Conservation (phyloP, 1,139 yeast genomes). For the Meyerozyma guilliermondii region DNA sequence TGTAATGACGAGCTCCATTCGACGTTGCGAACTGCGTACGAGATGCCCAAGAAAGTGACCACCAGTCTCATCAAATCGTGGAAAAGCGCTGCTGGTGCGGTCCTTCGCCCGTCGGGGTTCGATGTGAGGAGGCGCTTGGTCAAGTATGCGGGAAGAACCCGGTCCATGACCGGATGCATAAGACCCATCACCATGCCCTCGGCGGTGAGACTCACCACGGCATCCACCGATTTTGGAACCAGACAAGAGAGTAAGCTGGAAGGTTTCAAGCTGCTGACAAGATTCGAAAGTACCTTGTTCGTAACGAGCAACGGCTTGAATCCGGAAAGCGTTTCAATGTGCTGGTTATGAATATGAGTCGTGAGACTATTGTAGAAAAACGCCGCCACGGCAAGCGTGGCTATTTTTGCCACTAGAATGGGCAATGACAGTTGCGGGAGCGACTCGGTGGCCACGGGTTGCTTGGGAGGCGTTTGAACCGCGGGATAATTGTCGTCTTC, state of each 20-base stretch:
- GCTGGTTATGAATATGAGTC: constrained; percentile 46
- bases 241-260: constrained; percentile 5
- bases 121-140: constrained; percentile 19
- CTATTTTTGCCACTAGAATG: constrained; percentile 18
- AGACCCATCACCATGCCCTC: constrained; percentile 64
- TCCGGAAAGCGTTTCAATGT: constrained; percentile 28
- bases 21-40: constrained; percentile 76
- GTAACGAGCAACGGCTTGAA: constrained; percentile 32
- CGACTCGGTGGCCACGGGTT: neutral
- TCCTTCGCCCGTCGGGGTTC: constrained; percentile 19
- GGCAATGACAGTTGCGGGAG: neutral
- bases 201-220: constrained; percentile 9
- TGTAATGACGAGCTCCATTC: constrained; percentile 78
- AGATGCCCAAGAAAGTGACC: constrained; percentile 76
- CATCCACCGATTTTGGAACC: neutral
- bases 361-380: constrained; percentile 47
- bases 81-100: constrained; percentile 22
- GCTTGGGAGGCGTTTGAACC: neutral
- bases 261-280: constrained; percentile 27
- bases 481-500: constrained; percentile 8
- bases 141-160: constrained; percentile 31
- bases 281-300: constrained; percentile 26
- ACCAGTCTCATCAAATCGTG: constrained; percentile 50
- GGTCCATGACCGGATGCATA: constrained; percentile 59
- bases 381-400: constrained; percentile 40